A percentile compares a stretch with the other conserved stretches of the same genome.
phyloP scores from a whole-genome alignment of 257 asterid species.

The Solanum arcanum region DNA sequence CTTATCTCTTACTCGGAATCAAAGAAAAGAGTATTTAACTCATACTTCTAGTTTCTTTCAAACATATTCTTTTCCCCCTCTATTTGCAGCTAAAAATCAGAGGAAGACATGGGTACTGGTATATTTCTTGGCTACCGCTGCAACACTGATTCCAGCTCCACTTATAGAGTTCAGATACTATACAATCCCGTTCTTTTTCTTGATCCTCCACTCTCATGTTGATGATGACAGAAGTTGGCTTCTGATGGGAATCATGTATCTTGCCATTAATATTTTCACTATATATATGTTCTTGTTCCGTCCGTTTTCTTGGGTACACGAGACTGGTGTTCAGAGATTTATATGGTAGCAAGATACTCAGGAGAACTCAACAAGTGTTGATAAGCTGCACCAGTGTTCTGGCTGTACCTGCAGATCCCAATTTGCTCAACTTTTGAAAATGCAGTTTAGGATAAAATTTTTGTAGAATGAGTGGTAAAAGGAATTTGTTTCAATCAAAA shows the following conservation, averaged over 20 bases:
- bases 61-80: not conserved
- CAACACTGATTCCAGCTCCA: constrained; percentile 78
- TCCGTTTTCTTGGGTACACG: constrained; percentile 77
- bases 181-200: constrained; percentile 74
- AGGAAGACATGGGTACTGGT: constrained; percentile 61
- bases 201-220: constrained; percentile 44
- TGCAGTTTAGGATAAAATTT: not conserved
- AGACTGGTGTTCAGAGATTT: constrained; percentile 68
- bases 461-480: not conserved
- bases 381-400: not conserved
- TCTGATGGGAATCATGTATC: constrained; percentile 42
- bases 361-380: not conserved
- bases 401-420: not conserved
- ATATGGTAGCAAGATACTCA: constrained; percentile 43
- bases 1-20: not conserved
- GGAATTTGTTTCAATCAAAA: not conserved
- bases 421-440: not conserved
- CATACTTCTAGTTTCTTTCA: not conserved
- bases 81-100: constrained; percentile 42
- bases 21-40: not conserved
- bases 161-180: constrained; percentile 91
- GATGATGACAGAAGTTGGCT: constrained; percentile 43
- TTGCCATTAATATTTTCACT: constrained; percentile 54
- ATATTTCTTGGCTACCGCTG: constrained; percentile 62
- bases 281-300: constrained; percentile 73